Conservation (phyloP, 768 basidiomycete genomes). For the Mycena kentingensis region DNA sequence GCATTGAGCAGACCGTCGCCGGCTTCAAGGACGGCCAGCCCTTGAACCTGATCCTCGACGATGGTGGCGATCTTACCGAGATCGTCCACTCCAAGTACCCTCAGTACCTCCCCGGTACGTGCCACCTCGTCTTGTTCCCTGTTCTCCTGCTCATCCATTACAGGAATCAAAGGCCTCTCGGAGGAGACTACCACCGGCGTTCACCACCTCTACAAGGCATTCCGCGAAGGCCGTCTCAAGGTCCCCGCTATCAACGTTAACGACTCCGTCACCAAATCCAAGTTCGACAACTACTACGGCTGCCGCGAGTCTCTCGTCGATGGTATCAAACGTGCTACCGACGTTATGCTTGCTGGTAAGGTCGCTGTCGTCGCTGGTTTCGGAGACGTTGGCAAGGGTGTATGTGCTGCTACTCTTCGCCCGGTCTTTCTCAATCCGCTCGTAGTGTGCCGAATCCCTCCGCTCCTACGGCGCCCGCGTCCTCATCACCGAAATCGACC, state of each 20-base stretch:
- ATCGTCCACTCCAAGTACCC: constrained; percentile 97
- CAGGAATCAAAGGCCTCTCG: constrained; percentile 90
- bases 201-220: constrained; percentile 97
- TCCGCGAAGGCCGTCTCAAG: constrained; percentile 94
- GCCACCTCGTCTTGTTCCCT: constrained; percentile 2
- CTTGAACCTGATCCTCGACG: constrained; percentile 98
- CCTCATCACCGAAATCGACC: constrained; percentile 96
- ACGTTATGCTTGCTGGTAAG: constrained; percentile 99
- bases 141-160: constrained; percentile 3
- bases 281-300: constrained; percentile 98
- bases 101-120: constrained; percentile 74
- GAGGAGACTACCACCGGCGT: constrained; percentile 99
- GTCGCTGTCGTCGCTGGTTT: constrained; percentile 98
- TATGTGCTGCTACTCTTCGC: constrained; percentile 45
- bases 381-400: constrained; percentile 99
- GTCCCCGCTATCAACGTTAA: constrained; percentile 99
- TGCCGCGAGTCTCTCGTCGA: constrained; percentile 99
- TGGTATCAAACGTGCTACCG: constrained; percentile 99
- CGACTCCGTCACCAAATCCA: constrained; percentile 99
- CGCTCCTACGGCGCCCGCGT: constrained; percentile 98
- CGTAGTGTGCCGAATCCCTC: constrained; percentile 95
- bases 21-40: constrained; percentile 84
- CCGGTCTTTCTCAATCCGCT: neutral
- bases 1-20: constrained; percentile 91
- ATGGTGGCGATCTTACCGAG: constrained; percentile 94